Base-by-base conservation (phyloP, 495 filamentous ascomycete species). In the Penicillium crystallinum region DNA sequence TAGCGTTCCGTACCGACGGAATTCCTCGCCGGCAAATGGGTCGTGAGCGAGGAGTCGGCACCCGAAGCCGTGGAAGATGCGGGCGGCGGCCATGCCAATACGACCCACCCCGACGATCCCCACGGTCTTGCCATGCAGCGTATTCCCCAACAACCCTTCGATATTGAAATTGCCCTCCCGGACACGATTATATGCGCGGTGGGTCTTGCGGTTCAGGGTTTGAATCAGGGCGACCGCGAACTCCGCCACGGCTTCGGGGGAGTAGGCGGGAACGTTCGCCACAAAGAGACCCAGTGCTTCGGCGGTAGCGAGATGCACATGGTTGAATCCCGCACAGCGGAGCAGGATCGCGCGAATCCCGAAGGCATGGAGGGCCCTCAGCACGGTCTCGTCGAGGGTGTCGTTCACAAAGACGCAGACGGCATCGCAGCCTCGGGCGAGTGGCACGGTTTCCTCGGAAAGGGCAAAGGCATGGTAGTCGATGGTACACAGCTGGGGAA, bases 321-420 rank as follows among this genome's bases (percentile, higher is more conserved):
- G 83, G 64, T 88, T 88, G 73, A 75, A 86, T 30, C 85, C 85
- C 0, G 85, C 85, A 66, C 85, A 88, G 58, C 85, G 82, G 43
- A 88, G 77, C 17, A 84, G 74, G 56, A 84, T 69, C 22, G 80
- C 78, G 30, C 75, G 77, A 8, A 82, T 71, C 52, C 81, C 81
- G 43, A 55, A 38, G 6, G 47, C 49, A 54, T 73, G 64, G 3
- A 87, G 72, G 8, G 71, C 67, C 36, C 66, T 55, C 27, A 86
- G 71, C 42, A 87, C 81, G 2, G 59, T 52, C 3, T 58, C 73
- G 51, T 74, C 59, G 33, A 85, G 72, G 5, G 59, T 69, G 68
- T 88, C 85, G 70, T 88, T 88, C 50, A 88, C 85, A 63, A 88
- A 88, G 62, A 82, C 82, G 69, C 84, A 87, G 46, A 88, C 72